Conservation (phyloP, 495 filamentous ascomycete genomes). For the Pseudotulostoma volvatum region DNA sequence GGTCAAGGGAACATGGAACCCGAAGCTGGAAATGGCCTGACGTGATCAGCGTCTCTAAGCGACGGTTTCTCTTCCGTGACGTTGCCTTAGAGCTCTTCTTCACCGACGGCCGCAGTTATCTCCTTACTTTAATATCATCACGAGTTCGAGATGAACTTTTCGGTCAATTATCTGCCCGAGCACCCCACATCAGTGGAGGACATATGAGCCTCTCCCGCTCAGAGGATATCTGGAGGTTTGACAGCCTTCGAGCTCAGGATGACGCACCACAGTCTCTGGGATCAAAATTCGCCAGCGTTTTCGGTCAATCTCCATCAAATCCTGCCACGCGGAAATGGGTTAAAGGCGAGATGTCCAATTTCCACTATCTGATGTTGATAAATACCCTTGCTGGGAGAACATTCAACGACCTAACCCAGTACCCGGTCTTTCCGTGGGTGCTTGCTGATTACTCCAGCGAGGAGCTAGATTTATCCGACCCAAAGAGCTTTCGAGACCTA, state of each 20-base stretch:
- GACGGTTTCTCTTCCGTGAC: slow-evolving; percentile 87
- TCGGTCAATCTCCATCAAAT: slow-evolving; percentile 54
- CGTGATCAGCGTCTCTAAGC: slow-evolving; percentile 90
- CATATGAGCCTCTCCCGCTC: slow-evolving; percentile 33
- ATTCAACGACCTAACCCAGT: slow-evolving; percentile 96
- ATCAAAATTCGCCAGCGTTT: slow-evolving; percentile 87
- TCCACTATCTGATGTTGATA: slow-evolving; percentile 94
- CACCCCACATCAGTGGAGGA: slow-evolving; percentile 56
- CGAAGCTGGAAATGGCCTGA: slow-evolving; percentile 90
- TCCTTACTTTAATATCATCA: slow-evolving; percentile 65
- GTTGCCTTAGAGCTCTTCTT: slow-evolving; percentile 95
- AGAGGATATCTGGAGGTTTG: slow-evolving; percentile 74
- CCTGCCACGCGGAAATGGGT: slow-evolving; percentile 84
- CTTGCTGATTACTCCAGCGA: slow-evolving; percentile 91
- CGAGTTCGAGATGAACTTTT: slow-evolving; percentile 62
- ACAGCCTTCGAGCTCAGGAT: slow-evolving; percentile 65
- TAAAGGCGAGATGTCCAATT: slow-evolving; percentile 91
- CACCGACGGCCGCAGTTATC: slow-evolving; percentile 85
- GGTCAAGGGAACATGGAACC: slow-evolving; percentile 55
- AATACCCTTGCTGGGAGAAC: slow-evolving; percentile 95
- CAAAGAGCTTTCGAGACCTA: slow-evolving; percentile 72
- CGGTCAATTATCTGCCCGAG: slow-evolving; percentile 53
- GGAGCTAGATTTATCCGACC: slow-evolving; percentile 75
- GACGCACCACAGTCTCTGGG: slow-evolving; percentile 72
- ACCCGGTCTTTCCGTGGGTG: slow-evolving; percentile 96